Conservation (phyloP, 176 grass and related monocot species). For the Juncus effusus region DNA sequence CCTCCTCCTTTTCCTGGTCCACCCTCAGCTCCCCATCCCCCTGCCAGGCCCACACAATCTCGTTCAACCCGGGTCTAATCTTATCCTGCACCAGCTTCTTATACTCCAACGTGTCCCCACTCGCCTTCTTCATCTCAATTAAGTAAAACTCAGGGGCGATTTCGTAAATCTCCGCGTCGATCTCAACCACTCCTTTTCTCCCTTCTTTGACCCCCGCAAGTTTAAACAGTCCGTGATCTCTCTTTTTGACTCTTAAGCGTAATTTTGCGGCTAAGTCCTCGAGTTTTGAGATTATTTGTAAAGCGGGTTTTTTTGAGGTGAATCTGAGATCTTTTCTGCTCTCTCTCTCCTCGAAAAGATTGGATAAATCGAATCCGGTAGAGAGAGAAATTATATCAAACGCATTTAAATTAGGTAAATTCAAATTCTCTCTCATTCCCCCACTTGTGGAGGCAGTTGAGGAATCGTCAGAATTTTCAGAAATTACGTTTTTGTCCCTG, state of each 20-base stretch:
- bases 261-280: conserved; percentile 58
- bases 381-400: conserved; percentile 93
- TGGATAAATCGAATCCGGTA: conserved; percentile 69
- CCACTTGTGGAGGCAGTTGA: conserved; percentile 18
- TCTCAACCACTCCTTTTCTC: conserved; percentile 71
- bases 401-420: conserved; percentile 67
- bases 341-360: conserved; percentile 63
- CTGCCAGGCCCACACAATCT: conserved; percentile 95
- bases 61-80: conserved; percentile 69
- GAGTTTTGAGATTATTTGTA: conserved; percentile 52
- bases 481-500: conserved; percentile 14
- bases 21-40: conserved; percentile 33
- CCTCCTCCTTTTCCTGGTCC: conserved; percentile 27
- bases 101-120: conserved; percentile 79
- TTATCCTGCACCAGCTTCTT: conserved; percentile 70
- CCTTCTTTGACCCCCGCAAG: conserved; percentile 57
- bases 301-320: conserved; percentile 55
- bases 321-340: conserved; percentile 53
- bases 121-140: conserved; percentile 77
- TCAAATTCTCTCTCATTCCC: conserved; percentile 48
- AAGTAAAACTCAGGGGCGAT: conserved; percentile 64
- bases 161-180: conserved; percentile 79
- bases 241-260: conserved; percentile 70
- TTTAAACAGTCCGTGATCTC: conserved; percentile 63
- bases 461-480: conserved; percentile 13